Evolutionary conservation across 1,284 basidiomycete species (phyloP).

Genomic region (Boletus calvinii): DNA sequence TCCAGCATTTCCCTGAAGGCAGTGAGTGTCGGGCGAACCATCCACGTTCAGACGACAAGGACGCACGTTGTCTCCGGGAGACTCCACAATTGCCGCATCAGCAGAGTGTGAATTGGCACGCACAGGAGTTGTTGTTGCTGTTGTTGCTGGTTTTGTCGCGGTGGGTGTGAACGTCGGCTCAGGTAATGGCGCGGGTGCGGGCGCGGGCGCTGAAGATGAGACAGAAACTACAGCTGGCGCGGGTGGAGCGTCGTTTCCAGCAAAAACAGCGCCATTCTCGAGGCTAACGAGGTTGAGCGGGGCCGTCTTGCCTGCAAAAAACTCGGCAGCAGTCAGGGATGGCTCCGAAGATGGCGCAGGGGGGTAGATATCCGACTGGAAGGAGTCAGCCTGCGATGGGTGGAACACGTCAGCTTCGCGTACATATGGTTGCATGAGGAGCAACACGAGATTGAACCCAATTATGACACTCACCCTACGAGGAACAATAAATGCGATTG

Average conservation of each 20-base stretch:
- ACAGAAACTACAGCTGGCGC: constrained; percentile 27
- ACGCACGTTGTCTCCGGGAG: constrained; percentile 31
- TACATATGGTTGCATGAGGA: background rate
- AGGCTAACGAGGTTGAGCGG: constrained; percentile 70
- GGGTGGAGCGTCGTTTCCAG: constrained; percentile 32
- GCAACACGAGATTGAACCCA: background rate
- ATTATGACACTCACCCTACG: constrained; percentile 60
- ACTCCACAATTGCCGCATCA: constrained; percentile 24
- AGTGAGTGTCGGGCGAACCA: background rate
- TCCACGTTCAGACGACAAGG: constrained; percentile 5
- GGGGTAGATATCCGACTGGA: constrained; percentile 95
- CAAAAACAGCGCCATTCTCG: constrained; percentile 51
- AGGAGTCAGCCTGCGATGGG: constrained; percentile 67
- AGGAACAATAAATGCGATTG: constrained; percentile 92
- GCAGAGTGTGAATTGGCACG: constrained; percentile 19
- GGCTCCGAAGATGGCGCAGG: constrained; percentile 83
- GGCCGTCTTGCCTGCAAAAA: constrained; percentile 81
- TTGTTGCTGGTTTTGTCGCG: constrained; percentile 8
- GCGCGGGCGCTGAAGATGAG: constrained; percentile 21
- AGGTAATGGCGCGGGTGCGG: constrained; percentile 13
- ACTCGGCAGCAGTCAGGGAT: constrained; percentile 79
- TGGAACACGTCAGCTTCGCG: background rate
- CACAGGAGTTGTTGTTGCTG: constrained; percentile 5
- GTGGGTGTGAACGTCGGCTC: constrained; percentile 17
- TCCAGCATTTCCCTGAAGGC: constrained; percentile 18